Conservation (phyloP, 345 rosid species). For the Syzygium jambos region DNA sequence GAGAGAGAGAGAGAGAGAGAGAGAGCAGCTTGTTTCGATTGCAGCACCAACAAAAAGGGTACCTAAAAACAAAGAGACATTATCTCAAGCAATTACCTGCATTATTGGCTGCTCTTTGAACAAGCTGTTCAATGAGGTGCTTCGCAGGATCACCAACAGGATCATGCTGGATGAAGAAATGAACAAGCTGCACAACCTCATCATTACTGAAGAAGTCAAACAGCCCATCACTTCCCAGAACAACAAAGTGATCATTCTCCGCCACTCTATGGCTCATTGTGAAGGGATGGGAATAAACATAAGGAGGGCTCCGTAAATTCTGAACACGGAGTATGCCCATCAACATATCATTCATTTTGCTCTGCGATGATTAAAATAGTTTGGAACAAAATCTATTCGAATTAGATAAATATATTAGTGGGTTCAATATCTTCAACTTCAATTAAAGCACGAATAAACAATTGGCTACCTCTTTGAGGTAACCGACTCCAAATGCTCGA, state of each 20-base stretch:
- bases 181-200: constrained; percentile 3
- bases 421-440: neutral
- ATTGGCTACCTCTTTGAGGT: constrained; percentile 12
- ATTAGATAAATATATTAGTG: neutral
- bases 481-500: constrained; percentile 16
- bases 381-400: neutral
- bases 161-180: constrained; percentile 7
- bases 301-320: constrained; percentile 12
- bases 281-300: constrained; percentile 10
- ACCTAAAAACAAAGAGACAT: neutral
- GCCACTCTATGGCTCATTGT: constrained; percentile 9
- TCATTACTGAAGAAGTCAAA: constrained; percentile 17
- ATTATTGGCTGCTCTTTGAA: constrained; percentile 6
- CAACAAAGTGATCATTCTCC: constrained; percentile 6
- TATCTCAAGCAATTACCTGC: constrained; percentile 6
- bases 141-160: constrained; percentile 15
- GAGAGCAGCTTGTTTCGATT: neutral
- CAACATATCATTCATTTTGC: constrained; percentile 14
- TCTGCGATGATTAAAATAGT: neutral
- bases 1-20: neutral
- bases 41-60: neutral
- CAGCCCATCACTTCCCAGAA: constrained; percentile 14
- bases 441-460: neutral
- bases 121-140: constrained; percentile 9
- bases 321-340: constrained; percentile 13